Evolutionary conservation across 225 moss, liverwort and hornwort species (phyloP), one percentile per base, ranked within the genome.

Genomic region (Rhytidiadelphus loreus): DNA sequence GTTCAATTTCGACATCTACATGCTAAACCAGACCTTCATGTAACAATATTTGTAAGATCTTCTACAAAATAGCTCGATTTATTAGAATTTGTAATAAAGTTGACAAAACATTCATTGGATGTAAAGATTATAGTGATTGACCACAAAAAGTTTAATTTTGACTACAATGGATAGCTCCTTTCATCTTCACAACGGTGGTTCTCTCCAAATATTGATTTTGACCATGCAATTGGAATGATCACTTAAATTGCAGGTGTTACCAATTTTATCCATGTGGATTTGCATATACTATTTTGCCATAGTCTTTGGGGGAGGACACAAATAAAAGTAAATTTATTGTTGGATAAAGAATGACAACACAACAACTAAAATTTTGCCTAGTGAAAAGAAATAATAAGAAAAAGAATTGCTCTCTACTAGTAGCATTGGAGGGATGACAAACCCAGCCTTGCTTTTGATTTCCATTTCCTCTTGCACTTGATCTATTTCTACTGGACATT

Each of bases 371-470:
- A 20, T 39, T 22, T 4, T n/a, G 23, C 23, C 23, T 68, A 12
- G 11, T 13, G 5, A 1, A 23, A 39, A n/a, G 4, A 22, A 39
- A 68, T 3, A 35, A 4, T 37, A 11, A 52, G 15, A 6, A 37
- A 22, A 1, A 21, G 22, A 68, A 12, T 4, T 3, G 3, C 6
- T n/a, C 0, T 5, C 20, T 7, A 68, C n/a, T 4, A 68, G 4
- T 23, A 68, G 13, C 1, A 0, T 4, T 3, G 1, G 4, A 68
- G 7, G 5, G 12, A 1, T n/a, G 12, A 4, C 7, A 21, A 37
- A 4, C 5, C 4, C 2, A 0, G n/a, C n/a, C n/a, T 4, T 24
- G 14, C 70, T 3, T 8, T 23, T 0, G 1, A 8, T 25, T 72
- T 44, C 0, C 0, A 0, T 28, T 71, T 28, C 3, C 0, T 17